Evolutionary conservation across 176 grass and related monocot species (phyloP), one percentile per base, ranked within the genome.

Genomic region (Alloteropsis semialata): DNA sequence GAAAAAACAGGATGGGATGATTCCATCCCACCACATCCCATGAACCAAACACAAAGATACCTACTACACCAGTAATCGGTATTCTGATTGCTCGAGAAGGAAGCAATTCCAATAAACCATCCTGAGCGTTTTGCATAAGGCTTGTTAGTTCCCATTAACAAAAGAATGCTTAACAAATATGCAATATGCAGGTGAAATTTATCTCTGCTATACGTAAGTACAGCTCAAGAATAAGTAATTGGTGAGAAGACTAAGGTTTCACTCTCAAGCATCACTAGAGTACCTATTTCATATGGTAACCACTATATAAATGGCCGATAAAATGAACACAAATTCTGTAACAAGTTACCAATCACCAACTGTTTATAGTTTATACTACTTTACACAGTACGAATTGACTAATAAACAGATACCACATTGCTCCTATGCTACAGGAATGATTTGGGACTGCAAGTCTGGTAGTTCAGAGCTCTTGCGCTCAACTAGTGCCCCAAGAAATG

Each of bases 71-170:
- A 41, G 21, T 50, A 70, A 43, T 43, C n/a, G 15, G 6, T 32
- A 80, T 75, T 65, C 8, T 22, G 21, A 45, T 82, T 33, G 53
- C 82, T 62, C n/a, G n/a, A 56, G 55, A 77, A 51, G 16, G 21
- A n/a, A 21, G 69, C 46, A 50, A 74, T 37, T 58, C 12, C n/a
- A 27, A 58, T 58, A 58, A 24, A 50, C 16, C 16, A 24, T 24
- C 8, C 16, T 5, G 15, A 3, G 43, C 3, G 22, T 33, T 80
- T 65, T 16, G 2, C 44, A 50, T 10, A 71, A 6, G n/a, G 3
- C n/a, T 24, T 71, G 19, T 62, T 81, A 56, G 15, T 36, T 63
- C 21, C 8, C 53, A 64, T 38, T 75, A 19, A 39, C 24, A 21
- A 75, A 19, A 56, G 15, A 13, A 73, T n/a, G n/a, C n/a, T 29